Evolutionary conservation across 1,284 basidiomycete species (phyloP).

Genomic region (Sporisorium sorghi): DNA sequence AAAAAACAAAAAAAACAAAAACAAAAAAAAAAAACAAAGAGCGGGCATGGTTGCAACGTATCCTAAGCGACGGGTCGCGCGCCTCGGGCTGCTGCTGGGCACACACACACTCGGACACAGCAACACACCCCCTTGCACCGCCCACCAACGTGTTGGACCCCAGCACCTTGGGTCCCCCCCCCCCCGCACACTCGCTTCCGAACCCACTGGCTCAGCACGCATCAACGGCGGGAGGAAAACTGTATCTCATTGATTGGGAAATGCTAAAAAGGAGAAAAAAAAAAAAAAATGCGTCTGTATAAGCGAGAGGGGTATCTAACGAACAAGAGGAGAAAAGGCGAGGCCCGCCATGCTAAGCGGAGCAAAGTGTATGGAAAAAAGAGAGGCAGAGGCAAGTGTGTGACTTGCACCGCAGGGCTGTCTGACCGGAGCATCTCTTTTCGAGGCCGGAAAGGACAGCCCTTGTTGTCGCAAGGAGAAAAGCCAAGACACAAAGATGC

Average conservation of each 20-base stretch:
- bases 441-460: not conserved
- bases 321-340: not conserved
- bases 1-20: too few species aligned
- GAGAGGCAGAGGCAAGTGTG: not conserved
- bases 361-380: not conserved
- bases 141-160: too few species aligned
- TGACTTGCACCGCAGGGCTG: too few species aligned
- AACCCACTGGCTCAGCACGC: too few species aligned
- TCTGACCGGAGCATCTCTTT: not conserved
- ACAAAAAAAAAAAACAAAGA: too few species aligned
- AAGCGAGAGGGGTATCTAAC: constrained; percentile 9
- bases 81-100: not conserved
- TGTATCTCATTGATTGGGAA: too few species aligned
- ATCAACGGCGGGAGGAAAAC: too few species aligned
- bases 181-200: too few species aligned
- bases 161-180: too few species aligned
- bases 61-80: not conserved
- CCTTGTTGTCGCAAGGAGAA: too few species aligned
- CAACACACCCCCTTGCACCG: not conserved
- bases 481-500: not conserved
- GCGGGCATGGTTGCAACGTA: not conserved
- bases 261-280: too few species aligned
- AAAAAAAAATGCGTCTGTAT: not conserved
- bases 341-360: not conserved
- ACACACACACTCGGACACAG: not conserved